phyloP scores from a whole-genome alignment of 306 rosid species.

The Fragaria iinumae region DNA sequence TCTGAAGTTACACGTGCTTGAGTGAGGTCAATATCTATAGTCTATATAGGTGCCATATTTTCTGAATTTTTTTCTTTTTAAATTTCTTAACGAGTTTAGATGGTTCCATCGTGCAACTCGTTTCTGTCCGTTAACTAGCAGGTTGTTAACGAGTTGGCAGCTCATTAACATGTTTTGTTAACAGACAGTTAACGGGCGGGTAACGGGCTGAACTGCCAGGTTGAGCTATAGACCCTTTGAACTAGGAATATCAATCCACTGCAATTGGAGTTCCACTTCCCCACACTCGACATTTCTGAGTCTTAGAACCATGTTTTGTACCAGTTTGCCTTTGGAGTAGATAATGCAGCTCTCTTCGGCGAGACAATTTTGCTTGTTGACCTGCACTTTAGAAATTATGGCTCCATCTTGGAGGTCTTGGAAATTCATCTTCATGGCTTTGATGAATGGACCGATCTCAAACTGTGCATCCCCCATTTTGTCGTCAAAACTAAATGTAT shows the following conservation, averaged over 20 bases:
- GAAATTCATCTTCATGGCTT: not conserved
- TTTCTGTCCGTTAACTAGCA: too few species aligned
- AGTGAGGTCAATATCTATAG: not conserved
- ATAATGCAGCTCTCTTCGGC: constrained; percentile 68
- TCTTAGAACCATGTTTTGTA: constrained; percentile 65
- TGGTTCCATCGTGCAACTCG: too few species aligned
- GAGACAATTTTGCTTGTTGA: constrained; percentile 56
- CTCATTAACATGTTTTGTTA: too few species aligned
- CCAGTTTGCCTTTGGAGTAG: constrained; percentile 49
- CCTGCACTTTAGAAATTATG: constrained; percentile 43
- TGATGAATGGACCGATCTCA: constrained; percentile 45
- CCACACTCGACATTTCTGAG: constrained; percentile 75
- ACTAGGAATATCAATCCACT: constrained; percentile 59
- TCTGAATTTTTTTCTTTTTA: too few species aligned
- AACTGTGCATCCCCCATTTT: constrained; percentile 87
- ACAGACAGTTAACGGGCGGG: too few species aligned
- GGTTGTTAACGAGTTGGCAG: too few species aligned
- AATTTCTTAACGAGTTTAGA: too few species aligned
- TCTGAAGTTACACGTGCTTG: too few species aligned
- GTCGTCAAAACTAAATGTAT: constrained; percentile 64
- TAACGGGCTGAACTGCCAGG: too few species aligned
- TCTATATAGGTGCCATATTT: too few species aligned
- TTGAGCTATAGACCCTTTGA: too few species aligned
- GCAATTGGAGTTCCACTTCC: constrained; percentile 66
- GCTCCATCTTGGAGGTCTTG: constrained; percentile 47